Percentiles rank a stretch among this genome's conserved stretches.
phyloP scores from a whole-genome alignment of 202 grass and related monocot species.

The Saccharum hybrid region DNA sequence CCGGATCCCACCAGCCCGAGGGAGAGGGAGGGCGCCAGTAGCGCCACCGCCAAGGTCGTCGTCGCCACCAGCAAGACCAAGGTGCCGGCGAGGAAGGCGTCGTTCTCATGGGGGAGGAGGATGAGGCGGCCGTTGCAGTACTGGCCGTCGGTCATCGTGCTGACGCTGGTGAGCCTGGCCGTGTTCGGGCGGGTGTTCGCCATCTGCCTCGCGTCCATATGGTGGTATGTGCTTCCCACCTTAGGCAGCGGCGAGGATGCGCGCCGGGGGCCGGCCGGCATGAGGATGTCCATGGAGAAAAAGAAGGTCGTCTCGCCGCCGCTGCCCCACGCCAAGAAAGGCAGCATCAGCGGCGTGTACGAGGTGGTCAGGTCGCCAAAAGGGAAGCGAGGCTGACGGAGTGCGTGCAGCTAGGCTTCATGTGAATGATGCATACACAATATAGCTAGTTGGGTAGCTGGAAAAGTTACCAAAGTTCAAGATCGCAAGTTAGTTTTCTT shows the following conservation, averaged over 20 bases:
- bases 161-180: conserved; percentile 53
- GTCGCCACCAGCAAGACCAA: not conserved
- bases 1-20: conserved; percentile 8
- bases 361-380: conserved; percentile 30
- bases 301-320: not conserved
- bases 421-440: not conserved
- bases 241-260: conserved; percentile 11
- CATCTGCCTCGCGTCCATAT: conserved; percentile 67
- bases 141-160: conserved; percentile 53
- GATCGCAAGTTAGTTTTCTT: not conserved
- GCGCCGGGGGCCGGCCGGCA: not conserved
- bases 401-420: not conserved
- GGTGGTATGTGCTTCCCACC: conserved; percentile 66
- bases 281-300: conserved; percentile 32
- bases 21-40: not conserved
- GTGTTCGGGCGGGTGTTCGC: conserved; percentile 64
- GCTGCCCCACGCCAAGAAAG: conserved; percentile 3
- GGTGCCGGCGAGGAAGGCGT: conserved; percentile 35
- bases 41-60: not conserved
- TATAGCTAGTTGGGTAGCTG: not conserved
- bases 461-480: not conserved
- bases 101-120: conserved; percentile 37
- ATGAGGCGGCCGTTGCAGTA: conserved; percentile 40
- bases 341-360: not conserved
- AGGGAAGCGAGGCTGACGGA: conserved; percentile 16